Evolutionary conservation across 2,329 filamentous ascomycete genomes (phyloP).

Genomic region (Aspergillus fumigatus): DNA sequence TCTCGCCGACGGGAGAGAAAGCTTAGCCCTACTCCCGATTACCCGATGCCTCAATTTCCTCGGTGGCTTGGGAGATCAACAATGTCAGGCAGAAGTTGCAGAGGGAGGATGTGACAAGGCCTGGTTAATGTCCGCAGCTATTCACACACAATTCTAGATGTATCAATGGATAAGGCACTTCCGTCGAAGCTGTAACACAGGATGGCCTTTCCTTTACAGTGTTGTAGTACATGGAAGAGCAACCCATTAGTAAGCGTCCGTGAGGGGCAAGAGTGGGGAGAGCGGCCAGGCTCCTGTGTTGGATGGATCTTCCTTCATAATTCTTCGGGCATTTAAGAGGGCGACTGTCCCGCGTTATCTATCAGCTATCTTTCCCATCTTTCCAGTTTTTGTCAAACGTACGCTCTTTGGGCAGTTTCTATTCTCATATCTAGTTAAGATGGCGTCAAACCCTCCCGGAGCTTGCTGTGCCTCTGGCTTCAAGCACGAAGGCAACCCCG

Average conservation of each 20-base stretch:
- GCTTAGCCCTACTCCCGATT: not conserved
- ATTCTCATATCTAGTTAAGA: constrained; percentile 20
- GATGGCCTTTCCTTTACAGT: too few species aligned
- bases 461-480: constrained; percentile 47
- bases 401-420: not conserved
- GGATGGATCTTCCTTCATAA: not conserved
- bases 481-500: constrained; percentile 49
- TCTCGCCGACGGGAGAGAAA: not conserved
- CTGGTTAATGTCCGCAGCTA: not conserved
- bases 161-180: not conserved
- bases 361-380: not conserved
- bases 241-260: not conserved
- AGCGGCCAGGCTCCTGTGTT: not conserved
- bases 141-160: not conserved
- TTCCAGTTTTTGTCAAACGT: not conserved
- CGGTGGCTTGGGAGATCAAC: not conserved
- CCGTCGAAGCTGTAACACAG: not conserved
- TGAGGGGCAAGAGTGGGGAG: constrained; percentile 4
- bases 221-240: not conserved
- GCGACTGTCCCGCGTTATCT: constrained; percentile 1
- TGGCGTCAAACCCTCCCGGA: constrained; percentile 50
- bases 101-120: not conserved
- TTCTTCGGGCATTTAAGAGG: constrained; percentile 7
- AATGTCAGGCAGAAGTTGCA: not conserved
- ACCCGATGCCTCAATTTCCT: not conserved